phyloP scores from a whole-genome alignment of 352 stramenopile species.

The Globisporangium abappressorium region DNA sequence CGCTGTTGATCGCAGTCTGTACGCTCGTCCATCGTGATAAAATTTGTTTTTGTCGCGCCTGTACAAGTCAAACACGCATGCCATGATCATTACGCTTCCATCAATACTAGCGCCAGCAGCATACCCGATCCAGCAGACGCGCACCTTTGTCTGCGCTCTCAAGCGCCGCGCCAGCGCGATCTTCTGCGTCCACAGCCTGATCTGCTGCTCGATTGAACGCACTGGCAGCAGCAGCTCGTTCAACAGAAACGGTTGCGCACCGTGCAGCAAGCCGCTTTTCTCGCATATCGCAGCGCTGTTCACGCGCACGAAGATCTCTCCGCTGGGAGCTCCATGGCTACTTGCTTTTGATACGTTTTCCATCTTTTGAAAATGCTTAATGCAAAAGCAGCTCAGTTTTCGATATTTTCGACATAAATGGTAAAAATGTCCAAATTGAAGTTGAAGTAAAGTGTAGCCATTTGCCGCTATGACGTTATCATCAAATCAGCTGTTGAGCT shows the following conservation, averaged over 20 bases:
- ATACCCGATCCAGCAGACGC: neutral
- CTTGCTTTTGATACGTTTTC: neutral
- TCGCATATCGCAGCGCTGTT: slow-evolving; percentile 19
- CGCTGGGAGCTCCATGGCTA: slow-evolving; percentile 22
- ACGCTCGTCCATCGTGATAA: slow-evolving; percentile 7
- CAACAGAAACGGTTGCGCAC: slow-evolving; percentile 31
- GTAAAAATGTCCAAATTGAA: neutral
- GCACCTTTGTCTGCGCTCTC: slow-evolving; percentile 23
- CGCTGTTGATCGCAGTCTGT: neutral
- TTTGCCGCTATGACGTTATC: neutral
- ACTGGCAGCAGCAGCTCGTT: slow-evolving; percentile 17
- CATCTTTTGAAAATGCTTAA: neutral
- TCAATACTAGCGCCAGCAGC: neutral
- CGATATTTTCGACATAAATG: neutral
- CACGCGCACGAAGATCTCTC: slow-evolving; percentile 46
- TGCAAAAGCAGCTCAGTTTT: too few relatives aligned
- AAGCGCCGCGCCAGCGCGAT: slow-evolving; percentile 19
- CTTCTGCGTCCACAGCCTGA: slow-evolving; percentile 27
- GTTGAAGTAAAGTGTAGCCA: slow-evolving; percentile 2
- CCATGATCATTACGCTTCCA: neutral
- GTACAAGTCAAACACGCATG: neutral
- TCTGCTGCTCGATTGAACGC: slow-evolving; percentile 12
- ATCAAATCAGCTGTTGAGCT: slow-evolving; percentile 13
- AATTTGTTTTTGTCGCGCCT: slow-evolving; percentile 5
- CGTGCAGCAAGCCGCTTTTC: slow-evolving; percentile 24